Conservation (phyloP, 208 protist genomes). For the Trypanosoma rangeli region DNA sequence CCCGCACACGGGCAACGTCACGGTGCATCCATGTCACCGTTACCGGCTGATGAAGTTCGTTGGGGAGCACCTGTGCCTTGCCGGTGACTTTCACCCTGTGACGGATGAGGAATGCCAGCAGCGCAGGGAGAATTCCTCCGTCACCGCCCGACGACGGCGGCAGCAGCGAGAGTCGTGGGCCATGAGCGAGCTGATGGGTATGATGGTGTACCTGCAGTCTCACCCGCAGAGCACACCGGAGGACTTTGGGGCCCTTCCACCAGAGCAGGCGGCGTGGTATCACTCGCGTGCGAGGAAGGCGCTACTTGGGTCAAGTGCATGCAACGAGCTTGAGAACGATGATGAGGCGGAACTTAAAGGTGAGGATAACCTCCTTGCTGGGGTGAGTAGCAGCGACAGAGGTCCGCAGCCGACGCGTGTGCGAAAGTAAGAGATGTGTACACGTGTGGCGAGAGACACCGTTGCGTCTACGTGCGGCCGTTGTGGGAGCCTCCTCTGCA, state of each 20-base stretch:
- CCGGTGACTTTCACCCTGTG: slow-evolving; percentile 22
- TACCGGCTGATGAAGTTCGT: slow-evolving; percentile 69
- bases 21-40: slow-evolving; percentile 38
- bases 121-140: neutral
- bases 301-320: neutral
- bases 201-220: slow-evolving; percentile 10
- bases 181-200: slow-evolving; percentile 16
- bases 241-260: slow-evolving; percentile 15
- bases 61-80: slow-evolving; percentile 56
- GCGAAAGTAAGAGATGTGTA: neutral
- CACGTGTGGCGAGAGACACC: too few species aligned
- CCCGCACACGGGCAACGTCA: slow-evolving; percentile 44
- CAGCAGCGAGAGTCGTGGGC: slow-evolving; percentile 16
- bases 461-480: too few species aligned
- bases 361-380: slow-evolving; percentile 1
- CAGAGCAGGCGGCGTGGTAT: slow-evolving; percentile 8
- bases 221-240: slow-evolving; percentile 7
- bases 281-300: neutral
- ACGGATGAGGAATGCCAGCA: neutral
- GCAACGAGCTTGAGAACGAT: neutral
- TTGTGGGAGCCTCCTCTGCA: too few species aligned
- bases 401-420: neutral
- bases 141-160: neutral
- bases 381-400: neutral
- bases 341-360: neutral